phyloP scores from a whole-genome alignment of 305 asterid genomes.

The Lippia alba region DNA sequence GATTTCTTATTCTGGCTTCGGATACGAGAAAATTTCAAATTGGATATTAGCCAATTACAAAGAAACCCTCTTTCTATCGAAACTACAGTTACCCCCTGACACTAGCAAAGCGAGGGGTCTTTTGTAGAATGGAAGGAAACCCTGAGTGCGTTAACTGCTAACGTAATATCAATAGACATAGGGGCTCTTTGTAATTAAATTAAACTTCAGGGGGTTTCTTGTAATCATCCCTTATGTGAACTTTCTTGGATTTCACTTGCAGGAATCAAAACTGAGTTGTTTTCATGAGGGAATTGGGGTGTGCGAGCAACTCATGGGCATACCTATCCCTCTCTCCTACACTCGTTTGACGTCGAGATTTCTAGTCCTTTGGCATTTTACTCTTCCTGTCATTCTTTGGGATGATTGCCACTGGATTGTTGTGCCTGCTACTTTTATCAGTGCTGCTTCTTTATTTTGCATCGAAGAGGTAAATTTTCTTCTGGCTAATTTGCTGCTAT shows the following conservation, averaged over 20 bases:
- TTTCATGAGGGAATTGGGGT: constrained; percentile 85
- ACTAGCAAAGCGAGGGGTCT: too few species aligned
- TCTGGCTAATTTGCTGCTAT: background rate
- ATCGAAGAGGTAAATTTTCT: constrained; percentile 82
- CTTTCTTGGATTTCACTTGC: constrained; percentile 32
- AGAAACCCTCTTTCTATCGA: too few species aligned
- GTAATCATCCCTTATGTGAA: too few species aligned
- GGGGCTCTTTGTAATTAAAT: too few species aligned
- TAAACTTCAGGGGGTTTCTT: too few species aligned
- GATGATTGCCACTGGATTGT: constrained; percentile 98
- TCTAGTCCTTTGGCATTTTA: constrained; percentile 94
- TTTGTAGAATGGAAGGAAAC: too few species aligned
- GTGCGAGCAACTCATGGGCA: constrained; percentile 86
- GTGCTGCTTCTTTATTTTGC: constrained; percentile 97
- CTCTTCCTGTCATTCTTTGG: constrained; percentile 96
- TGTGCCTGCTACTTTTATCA: constrained; percentile 93
- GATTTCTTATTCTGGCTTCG: background rate
- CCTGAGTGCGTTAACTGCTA: too few species aligned
- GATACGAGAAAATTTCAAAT: background rate
- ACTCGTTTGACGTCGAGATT: constrained; percentile 93
- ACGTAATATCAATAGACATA: too few species aligned
- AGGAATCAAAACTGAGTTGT: constrained; percentile 86
- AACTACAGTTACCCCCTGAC: too few species aligned
- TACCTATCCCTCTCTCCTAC: constrained; percentile 95
- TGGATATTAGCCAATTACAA: too few species aligned